Percentiles rank a stretch among this genome's conserved stretches.
phyloP scores from a whole-genome alignment of 2,329 filamentous ascomycete species.

The Colletotrichum eleusines region DNA sequence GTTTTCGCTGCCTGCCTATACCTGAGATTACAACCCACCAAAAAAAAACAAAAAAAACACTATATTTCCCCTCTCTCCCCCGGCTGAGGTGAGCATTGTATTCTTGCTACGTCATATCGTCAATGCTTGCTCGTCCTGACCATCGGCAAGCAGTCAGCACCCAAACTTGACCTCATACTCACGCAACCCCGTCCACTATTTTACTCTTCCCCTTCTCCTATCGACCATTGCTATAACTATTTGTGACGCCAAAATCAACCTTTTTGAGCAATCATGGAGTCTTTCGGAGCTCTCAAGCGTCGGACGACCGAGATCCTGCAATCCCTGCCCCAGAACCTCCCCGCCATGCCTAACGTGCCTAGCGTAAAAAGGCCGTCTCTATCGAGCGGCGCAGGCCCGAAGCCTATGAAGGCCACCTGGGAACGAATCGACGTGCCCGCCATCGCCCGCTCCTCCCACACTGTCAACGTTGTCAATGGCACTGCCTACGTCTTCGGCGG shows the following conservation, averaged over 20 bases:
- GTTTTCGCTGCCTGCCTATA: conserved; percentile 15
- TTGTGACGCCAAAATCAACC: background rate
- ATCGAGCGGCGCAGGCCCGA: conserved; percentile 39
- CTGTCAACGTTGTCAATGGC: conserved; percentile 69
- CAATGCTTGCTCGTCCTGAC: conserved; percentile 5
- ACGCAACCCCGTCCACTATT: conserved; percentile 24
- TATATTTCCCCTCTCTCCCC: background rate
- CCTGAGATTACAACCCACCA: conserved; percentile 17
- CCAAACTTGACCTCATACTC: conserved; percentile 32
- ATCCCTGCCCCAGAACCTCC: conserved; percentile 62
- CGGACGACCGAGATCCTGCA: conserved; percentile 66
- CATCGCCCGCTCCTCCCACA: conserved; percentile 81
- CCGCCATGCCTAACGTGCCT: conserved; percentile 49
- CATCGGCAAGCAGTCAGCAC: conserved; percentile 32
- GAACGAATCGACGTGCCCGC: conserved; percentile 66
- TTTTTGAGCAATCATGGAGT: conserved; percentile 57
- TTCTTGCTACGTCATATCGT: conserved; percentile 39
- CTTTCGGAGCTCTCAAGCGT: conserved; percentile 65
- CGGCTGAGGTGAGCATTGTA: conserved; percentile 26
- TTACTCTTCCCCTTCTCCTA: background rate
- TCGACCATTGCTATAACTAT: conserved; percentile 7
- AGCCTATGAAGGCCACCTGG: conserved; percentile 69
- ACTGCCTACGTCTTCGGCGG: conserved; percentile 81
- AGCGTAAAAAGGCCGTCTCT: conserved; percentile 42
- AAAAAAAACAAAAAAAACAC: conserved; percentile 10